Conservation (phyloP, 257 asterid genomes). For the Ilex asprella region DNA sequence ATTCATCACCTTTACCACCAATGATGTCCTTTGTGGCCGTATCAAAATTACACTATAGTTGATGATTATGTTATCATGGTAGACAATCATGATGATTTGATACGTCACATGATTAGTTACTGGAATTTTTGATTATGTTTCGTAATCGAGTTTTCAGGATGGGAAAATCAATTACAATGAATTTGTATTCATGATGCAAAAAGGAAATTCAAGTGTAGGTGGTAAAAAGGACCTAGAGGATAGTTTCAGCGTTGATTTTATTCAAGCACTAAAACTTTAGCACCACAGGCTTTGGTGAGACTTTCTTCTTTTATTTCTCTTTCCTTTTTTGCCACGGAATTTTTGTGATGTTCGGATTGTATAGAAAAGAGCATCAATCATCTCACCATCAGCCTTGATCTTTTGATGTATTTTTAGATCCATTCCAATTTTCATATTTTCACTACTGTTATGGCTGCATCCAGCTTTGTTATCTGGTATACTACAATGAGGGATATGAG, state of each 20-base stretch:
- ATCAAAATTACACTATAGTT: not conserved
- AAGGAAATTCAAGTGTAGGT: constrained; percentile 48
- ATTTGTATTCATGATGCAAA: constrained; percentile 76
- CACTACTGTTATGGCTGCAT: too few relatives aligned
- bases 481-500: too few relatives aligned
- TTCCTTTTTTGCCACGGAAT: not conserved
- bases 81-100: not conserved
- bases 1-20: too few relatives aligned
- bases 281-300: constrained; percentile 7
- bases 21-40: too few relatives aligned
- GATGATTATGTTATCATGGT: not conserved
- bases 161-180: constrained; percentile 78
- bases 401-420: not conserved
- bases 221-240: constrained; percentile 52
- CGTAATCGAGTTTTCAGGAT: constrained; percentile 44
- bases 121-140: not conserved
- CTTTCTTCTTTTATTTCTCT: not conserved
- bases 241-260: constrained; percentile 68
- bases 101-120: not conserved
- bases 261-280: constrained; percentile 54
- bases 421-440: too few relatives aligned
- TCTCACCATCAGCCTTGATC: not conserved
- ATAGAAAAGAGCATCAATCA: constrained; percentile 1
- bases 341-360: constrained; percentile 7
- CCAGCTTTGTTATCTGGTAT: too few relatives aligned